Conservation (phyloP, 2,329 filamentous ascomycete genomes). For the Fusarium compactum region DNA sequence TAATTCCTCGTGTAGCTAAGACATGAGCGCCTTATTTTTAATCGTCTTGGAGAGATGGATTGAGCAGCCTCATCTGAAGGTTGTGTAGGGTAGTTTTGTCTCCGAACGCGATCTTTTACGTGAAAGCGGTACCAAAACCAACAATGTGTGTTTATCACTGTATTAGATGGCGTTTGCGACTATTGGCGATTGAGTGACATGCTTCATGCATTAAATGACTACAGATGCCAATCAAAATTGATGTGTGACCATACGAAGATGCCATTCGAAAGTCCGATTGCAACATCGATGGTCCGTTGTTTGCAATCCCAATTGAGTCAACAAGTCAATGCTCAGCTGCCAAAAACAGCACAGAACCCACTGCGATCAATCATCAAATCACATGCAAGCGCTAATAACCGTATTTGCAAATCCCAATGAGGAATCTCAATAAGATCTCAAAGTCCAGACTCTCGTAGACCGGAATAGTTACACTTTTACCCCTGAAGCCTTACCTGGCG, state of each 20-base stretch:
- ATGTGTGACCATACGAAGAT: too few relatives aligned
- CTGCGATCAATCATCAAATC: not conserved
- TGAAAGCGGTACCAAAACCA: too few relatives aligned
- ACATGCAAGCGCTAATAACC: not conserved
- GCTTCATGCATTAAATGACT: too few relatives aligned
- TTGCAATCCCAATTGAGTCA: not conserved
- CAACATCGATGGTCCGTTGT: too few relatives aligned
- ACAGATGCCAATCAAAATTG: too few relatives aligned
- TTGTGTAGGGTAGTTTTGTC: not conserved
- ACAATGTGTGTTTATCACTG: too few relatives aligned
- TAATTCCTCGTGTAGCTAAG: not conserved
- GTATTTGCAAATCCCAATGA: not conserved
- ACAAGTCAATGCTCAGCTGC: not conserved
- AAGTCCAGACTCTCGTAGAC: not conserved
- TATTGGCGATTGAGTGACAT: too few relatives aligned
- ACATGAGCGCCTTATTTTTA: not conserved
- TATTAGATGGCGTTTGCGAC: too few relatives aligned
- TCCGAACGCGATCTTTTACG: too few relatives aligned
- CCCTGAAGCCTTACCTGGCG: slow-evolving; percentile 3
- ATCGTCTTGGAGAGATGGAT: not conserved
- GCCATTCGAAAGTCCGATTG: too few relatives aligned
- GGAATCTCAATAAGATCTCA: not conserved
- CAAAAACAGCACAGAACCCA: not conserved
- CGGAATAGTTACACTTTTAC: not conserved
- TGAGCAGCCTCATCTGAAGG: too few relatives aligned